Base-by-base conservation (phyloP, 176 grass and related monocot species). In the Bolboschoenus planiculmis region DNA sequence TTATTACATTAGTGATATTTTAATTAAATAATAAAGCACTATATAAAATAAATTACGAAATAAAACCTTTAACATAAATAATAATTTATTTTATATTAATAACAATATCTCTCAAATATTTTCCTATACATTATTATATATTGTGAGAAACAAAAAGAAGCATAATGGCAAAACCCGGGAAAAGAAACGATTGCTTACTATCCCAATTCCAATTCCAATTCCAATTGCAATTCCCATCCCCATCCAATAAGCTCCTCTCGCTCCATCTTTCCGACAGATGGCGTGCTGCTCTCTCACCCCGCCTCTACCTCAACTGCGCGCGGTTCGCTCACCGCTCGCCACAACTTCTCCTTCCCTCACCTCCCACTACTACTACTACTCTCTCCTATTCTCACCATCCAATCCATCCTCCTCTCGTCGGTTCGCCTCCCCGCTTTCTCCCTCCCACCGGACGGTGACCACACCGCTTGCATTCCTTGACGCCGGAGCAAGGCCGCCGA, bases 391-490 rank as follows among this genome's bases (percentile, higher is more conserved):
- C 64, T 40, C 64, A 21, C 33, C 33, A 36, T 14, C 31, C 4
- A 36, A 20, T 10, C 62, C 26, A n/a, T 34, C 14, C 31, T 35
- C 20, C 33, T 20, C 63, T 21, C 14, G 18, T 42, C 36, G 65
- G 35, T 7, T 70, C 21, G 20, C 1, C 36, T 70, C 21, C 1
- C 24, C 42, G 4, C 42, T 14, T 16, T 75, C 11, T 14, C 21
- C 5, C 70, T 50, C 70, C 43, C 42, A 48, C 13, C 42, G 29
- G 23, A 10, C 83, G 77, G 58, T 79, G 24, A 13, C 39, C 56
- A 35, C 63, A 44, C 58, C 37, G 15, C 85, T 15, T 1, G 87
- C 62, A 36, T 91, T 89, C 81, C 54, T 88, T 15, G 84, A 87
- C 16, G 85, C 20, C 56, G 20, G 65, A 33, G 60, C 87, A 31